These are phyloP conservation scores for Ogataea nakhonphanomensis DNA, from an alignment of 805 yeast genomes.

Conservation along the genomic window DNA sequence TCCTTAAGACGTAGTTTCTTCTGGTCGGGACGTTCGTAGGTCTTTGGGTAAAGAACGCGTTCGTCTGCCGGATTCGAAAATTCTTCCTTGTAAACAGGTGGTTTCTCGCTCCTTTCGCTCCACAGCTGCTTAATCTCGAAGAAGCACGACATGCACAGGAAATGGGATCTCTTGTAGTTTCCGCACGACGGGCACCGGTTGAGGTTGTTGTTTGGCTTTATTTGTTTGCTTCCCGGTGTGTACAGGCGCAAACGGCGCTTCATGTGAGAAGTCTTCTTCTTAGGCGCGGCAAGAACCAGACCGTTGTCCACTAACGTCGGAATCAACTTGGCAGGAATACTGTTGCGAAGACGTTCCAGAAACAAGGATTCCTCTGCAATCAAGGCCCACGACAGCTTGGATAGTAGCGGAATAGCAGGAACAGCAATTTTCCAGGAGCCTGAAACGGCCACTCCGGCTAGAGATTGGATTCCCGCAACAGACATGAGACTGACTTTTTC, in stretches of 20 bases:
- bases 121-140: constrained; percentile 74
- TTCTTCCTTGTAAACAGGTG: constrained; percentile 37
- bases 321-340: constrained; percentile 29
- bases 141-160: constrained; percentile 90
- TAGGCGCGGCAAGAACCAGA: constrained; percentile 85
- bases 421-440: constrained; percentile 2
- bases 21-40: constrained; percentile 44
- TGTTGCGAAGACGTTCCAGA: constrained; percentile 4
- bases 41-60: constrained; percentile 71
- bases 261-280: constrained; percentile 85
- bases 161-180: constrained; percentile 82
- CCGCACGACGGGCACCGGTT: constrained; percentile 97
- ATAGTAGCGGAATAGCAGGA: constrained; percentile 6
- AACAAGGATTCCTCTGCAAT: neutral
- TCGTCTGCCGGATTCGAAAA: constrained; percentile 57
- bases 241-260: constrained; percentile 80
- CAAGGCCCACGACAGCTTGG: constrained; percentile 1
- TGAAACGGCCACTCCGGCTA: constrained; percentile 4
- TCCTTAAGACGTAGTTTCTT: constrained; percentile 50
- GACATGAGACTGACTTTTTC: constrained; percentile 8
- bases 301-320: constrained; percentile 55
- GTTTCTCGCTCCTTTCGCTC: constrained; percentile 37
- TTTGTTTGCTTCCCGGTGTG: constrained; percentile 79
- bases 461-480: constrained; percentile 5
- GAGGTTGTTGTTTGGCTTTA: constrained; percentile 69